Conservation (phyloP, 2,329 filamentous ascomycete genomes). For the Simplicillium aogashimaense region DNA sequence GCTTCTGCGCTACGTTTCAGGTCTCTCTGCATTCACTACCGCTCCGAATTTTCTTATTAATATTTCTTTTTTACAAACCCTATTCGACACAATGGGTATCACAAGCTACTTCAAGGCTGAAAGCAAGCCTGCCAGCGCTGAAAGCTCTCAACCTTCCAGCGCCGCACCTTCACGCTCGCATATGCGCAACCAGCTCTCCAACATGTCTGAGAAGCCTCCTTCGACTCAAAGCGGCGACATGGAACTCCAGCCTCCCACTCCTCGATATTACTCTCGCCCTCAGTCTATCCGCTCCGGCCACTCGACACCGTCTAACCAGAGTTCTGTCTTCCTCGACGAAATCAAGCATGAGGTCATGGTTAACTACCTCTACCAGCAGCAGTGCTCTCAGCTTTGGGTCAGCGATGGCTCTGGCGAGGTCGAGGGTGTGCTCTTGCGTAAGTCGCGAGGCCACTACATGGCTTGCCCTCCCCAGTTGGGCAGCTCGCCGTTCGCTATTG, state of each 20-base stretch:
- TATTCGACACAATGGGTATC: constrained; percentile 41
- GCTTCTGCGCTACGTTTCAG: too few species aligned
- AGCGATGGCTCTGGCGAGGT: constrained; percentile 56
- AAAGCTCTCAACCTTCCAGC: constrained; percentile 7
- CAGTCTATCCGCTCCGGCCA: constrained; percentile 39
- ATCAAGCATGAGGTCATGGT: constrained; percentile 79
- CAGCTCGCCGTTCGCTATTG: constrained; percentile 52
- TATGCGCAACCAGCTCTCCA: constrained; percentile 14
- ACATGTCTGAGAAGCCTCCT: constrained; percentile 25
- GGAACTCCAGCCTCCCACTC: constrained; percentile 38
- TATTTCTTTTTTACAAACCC: too few species aligned
- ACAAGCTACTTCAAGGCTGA: constrained; percentile 51
- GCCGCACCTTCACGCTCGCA: constrained; percentile 10
- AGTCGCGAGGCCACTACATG: constrained; percentile 58
- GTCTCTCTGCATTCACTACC: too few species aligned
- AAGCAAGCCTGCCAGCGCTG: constrained; percentile 7
- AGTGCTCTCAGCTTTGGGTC: constrained; percentile 66
- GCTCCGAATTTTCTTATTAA: too few species aligned
- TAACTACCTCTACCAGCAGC: constrained; percentile 73
- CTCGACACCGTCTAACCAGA: constrained; percentile 30
- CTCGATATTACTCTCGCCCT: constrained; percentile 38
- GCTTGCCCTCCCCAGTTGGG: constrained; percentile 58
- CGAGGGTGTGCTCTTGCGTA: constrained; percentile 65
- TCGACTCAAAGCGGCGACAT: constrained; percentile 27
- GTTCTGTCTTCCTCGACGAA: constrained; percentile 53